Conservation (phyloP, 2,329 filamentous ascomycete genomes). For the Exophiala bonariae region DNA sequence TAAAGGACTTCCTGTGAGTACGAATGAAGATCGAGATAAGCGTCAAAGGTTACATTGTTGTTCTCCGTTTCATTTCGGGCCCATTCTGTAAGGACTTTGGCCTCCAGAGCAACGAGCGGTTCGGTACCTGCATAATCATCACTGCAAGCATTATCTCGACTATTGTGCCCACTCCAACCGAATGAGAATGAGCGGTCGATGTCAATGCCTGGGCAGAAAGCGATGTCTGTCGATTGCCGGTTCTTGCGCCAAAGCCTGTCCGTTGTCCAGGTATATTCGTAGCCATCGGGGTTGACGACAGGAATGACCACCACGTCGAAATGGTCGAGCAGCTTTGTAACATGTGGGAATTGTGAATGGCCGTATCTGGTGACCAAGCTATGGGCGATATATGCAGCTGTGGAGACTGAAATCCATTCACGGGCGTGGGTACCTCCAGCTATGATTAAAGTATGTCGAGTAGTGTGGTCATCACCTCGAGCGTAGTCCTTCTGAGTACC, state of each 20-base stretch:
- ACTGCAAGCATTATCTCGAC: slow-evolving; percentile 78
- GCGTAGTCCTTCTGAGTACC: slow-evolving; percentile 51
- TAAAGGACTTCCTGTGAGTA: slow-evolving; percentile 95
- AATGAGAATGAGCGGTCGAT: slow-evolving; percentile 85
- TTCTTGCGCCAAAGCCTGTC: slow-evolving; percentile 97
- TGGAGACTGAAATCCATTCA: slow-evolving; percentile 94
- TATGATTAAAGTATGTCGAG: slow-evolving; percentile 75
- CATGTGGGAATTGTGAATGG: slow-evolving; percentile 57
- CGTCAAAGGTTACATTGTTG: slow-evolving; percentile 74
- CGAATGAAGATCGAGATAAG: slow-evolving; percentile 85
- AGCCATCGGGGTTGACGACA: slow-evolving; percentile 88
- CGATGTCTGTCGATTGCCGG: slow-evolving; percentile 75
- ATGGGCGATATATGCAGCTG: slow-evolving; percentile 88
- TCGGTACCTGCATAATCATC: slow-evolving; percentile 83
- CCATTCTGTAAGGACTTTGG: slow-evolving; percentile 75
- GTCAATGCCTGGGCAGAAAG: slow-evolving; percentile 84
- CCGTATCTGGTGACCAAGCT: slow-evolving; percentile 81
- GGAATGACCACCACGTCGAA: slow-evolving; percentile 90
- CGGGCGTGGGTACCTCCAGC: slow-evolving; percentile 87
- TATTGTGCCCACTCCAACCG: slow-evolving; percentile 72
- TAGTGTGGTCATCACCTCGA: slow-evolving; percentile 41
- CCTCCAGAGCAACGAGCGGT: slow-evolving; percentile 82
- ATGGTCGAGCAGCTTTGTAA: slow-evolving; percentile 75
- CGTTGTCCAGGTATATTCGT: slow-evolving; percentile 87
- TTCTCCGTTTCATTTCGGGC: slow-evolving; percentile 72